phyloP scores from a whole-genome alignment of 495 filamentous ascomycete genomes.

The Aspergillus ellipticus region DNA sequence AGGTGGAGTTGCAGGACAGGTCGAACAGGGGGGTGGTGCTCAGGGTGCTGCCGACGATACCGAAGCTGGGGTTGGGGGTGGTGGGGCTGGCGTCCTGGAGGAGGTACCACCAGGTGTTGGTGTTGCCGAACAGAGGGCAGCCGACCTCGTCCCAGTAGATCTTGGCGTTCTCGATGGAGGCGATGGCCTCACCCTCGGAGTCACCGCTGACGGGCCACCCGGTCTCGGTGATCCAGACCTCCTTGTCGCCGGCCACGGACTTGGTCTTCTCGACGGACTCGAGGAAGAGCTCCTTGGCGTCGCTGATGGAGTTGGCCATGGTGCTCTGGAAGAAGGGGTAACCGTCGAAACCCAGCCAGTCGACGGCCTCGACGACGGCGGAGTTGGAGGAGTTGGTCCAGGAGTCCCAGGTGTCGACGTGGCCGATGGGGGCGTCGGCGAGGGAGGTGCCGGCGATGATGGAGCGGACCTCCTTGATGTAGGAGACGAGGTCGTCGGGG shows the following conservation, averaged over 20 bases:
- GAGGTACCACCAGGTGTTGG: constrained; percentile 73
- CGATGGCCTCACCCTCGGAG: constrained; percentile 55
- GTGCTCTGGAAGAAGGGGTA: constrained; percentile 74
- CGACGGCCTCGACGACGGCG: constrained; percentile 62
- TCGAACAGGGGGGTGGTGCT: constrained; percentile 60
- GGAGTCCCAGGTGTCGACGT: constrained; percentile 90
- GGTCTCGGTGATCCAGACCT: constrained; percentile 87
- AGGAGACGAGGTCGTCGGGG: constrained; percentile 56
- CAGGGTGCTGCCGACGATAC: constrained; percentile 52
- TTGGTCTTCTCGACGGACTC: constrained; percentile 58
- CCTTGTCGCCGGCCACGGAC: constrained; percentile 57
- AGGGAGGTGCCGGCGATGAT: constrained; percentile 57
- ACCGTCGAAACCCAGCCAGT: constrained; percentile 77
- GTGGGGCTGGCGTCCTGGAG: constrained; percentile 58
- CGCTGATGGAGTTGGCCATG: constrained; percentile 59
- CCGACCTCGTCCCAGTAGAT: constrained; percentile 76
- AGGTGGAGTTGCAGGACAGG: constrained; percentile 51
- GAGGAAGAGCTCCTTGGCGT: constrained; percentile 59
- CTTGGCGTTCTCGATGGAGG: constrained; percentile 66
- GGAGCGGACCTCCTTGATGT: constrained; percentile 62
- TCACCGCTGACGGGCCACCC: constrained; percentile 76
- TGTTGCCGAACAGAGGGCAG: constrained; percentile 63
- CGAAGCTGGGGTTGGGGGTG: constrained; percentile 67
- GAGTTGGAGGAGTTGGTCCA: constrained; percentile 73
- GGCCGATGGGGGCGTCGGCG: constrained; percentile 59